Percentiles rank a stretch among this genome's conserved stretches.
Evolutionary conservation across 163 green algal species (phyloP).

Genomic region (Scenedesmus sp.): DNA sequence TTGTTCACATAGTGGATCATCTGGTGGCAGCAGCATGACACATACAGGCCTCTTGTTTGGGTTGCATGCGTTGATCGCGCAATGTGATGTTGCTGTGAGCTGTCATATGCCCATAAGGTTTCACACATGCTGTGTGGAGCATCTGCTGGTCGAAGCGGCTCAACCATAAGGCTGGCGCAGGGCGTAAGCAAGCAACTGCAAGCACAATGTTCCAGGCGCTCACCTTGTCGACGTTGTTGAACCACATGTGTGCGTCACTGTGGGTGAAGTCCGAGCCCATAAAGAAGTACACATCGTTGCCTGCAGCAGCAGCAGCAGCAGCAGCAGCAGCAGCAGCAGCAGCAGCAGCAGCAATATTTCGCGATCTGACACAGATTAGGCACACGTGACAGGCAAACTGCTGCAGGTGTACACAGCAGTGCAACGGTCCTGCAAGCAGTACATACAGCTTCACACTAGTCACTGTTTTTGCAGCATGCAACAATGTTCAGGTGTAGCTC

Average conservation of each 20-base stretch:
- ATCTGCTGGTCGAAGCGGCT: not conserved
- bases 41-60: too few species aligned
- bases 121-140: too few species aligned
- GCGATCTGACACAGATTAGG: not conserved
- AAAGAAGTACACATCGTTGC: slow-evolving; percentile 80
- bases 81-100: too few species aligned
- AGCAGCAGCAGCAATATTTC: not conserved
- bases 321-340: not conserved
- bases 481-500: too few species aligned
- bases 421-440: too few species aligned
- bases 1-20: slow-evolving; percentile 43
- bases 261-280: slow-evolving; percentile 90
- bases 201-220: not conserved
- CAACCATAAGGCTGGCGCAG: not conserved
- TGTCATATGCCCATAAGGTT: too few species aligned
- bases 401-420: too few species aligned
- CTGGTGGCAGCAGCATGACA: not conserved
- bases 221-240: slow-evolving; percentile 83
- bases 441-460: too few species aligned
- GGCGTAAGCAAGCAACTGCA: too few species aligned
- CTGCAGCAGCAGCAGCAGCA: slow-evolving; percentile 56
- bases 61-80: too few species aligned
- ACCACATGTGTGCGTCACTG: slow-evolving; percentile 73
- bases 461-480: too few species aligned
- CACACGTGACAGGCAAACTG: too few species aligned